Evolutionary conservation across 345 rosid species (phyloP).

Genomic region (Bruguiera gymnorhiza): DNA sequence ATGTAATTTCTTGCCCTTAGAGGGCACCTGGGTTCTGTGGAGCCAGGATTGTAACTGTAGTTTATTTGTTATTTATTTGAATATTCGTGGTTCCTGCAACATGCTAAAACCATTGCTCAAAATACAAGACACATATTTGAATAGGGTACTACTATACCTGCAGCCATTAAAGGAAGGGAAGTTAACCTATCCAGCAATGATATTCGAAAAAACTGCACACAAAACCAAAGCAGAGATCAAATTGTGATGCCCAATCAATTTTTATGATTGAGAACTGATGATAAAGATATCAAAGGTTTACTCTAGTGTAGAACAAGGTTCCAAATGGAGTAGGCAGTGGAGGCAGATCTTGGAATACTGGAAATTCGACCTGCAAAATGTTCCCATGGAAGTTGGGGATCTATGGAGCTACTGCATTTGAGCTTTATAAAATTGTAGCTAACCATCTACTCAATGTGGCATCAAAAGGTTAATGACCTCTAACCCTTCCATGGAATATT

Average conservation of each 20-base stretch:
- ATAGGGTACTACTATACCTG: conserved; percentile 32
- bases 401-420: neutral
- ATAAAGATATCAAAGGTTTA: conserved; percentile 20
- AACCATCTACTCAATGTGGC: neutral
- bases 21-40: too few relatives aligned
- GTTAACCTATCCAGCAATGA: conserved; percentile 48
- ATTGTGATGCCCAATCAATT: neutral
- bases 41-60: too few relatives aligned
- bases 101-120: neutral
- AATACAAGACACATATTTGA: conserved; percentile 2
- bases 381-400: neutral
- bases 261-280: neutral
- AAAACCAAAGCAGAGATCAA: conserved; percentile 2
- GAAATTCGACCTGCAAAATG: conserved; percentile 58
- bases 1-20: too few relatives aligned
- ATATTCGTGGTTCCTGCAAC: too few relatives aligned
- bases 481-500: conserved; percentile 26
- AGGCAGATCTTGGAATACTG: conserved; percentile 53
- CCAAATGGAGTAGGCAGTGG: conserved; percentile 62
- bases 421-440: neutral
- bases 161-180: conserved; percentile 55
- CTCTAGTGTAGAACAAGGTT: conserved; percentile 47
- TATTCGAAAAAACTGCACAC: conserved; percentile 44
- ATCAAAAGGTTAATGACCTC: conserved; percentile 42
- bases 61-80: too few relatives aligned